These are phyloP conservation scores for Fusarium pilosicola DNA, from an alignment of 2,329 filamentous ascomycete species.

Conservation along the genomic window DNA sequence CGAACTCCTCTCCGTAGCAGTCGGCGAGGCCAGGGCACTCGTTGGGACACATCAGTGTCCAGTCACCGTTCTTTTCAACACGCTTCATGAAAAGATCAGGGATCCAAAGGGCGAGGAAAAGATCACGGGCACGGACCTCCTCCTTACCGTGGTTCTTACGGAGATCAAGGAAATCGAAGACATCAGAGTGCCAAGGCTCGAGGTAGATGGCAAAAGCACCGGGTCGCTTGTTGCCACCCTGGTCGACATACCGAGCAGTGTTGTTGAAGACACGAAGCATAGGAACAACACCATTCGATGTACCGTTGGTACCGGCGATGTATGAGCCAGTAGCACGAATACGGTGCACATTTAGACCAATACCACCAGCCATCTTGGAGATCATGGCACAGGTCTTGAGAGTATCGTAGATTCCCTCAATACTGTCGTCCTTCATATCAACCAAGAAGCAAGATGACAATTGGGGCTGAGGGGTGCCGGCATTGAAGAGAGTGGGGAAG, in stretches of 20 bases:
- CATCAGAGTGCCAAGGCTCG: conserved; percentile 98
- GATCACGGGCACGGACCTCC: conserved; percentile 93
- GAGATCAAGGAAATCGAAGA: conserved; percentile 96
- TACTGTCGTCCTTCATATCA: conserved; percentile 99
- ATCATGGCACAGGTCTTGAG: conserved; percentile 99
- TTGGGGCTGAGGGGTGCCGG: conserved; percentile 93
- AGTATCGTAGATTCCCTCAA: conserved; percentile 98
- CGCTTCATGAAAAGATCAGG: conserved; percentile 99
- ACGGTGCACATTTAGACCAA: conserved; percentile 94
- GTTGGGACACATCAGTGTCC: conserved; percentile 98
- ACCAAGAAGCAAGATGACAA: conserved; percentile 98
- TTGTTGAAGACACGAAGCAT: conserved; percentile 99
- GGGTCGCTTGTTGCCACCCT: conserved; percentile 98
- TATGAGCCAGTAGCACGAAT: conserved; percentile 98
- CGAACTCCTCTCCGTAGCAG: conserved; percentile 97
- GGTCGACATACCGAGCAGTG: conserved; percentile 97
- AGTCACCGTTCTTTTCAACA: conserved; percentile 94
- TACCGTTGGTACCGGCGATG: conserved; percentile 97
- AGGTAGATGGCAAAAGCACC: conserved; percentile 99
- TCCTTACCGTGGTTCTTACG: conserved; percentile 99
- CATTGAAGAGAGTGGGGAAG: conserved; percentile 97
- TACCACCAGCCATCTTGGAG: conserved; percentile 98
- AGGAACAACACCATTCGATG: conserved; percentile 95
- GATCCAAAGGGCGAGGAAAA: conserved; percentile 98
- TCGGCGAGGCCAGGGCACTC: conserved; percentile 95